These are phyloP conservation scores for Coemansia furcata DNA, from an alignment of 192 early-diverging fungal species.

Conservation along the genomic window DNA sequence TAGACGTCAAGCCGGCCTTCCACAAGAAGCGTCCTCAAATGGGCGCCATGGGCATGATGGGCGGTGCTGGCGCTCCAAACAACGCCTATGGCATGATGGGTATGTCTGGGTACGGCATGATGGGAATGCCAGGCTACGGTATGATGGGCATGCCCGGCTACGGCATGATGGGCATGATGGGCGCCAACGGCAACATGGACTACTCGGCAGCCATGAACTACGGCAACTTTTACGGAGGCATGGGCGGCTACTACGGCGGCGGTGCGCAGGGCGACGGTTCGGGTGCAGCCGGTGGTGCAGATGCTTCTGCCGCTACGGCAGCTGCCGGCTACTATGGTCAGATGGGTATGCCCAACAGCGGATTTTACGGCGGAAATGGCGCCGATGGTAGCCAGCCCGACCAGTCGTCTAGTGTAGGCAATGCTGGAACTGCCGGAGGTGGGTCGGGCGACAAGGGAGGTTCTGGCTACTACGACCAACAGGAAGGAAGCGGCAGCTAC, in stretches of 20 bases:
- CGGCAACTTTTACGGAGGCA: conserved; percentile 31
- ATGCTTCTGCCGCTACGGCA: not conserved
- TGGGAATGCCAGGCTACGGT: conserved; percentile 23
- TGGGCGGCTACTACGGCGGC: conserved; percentile 29
- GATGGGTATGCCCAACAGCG: conserved; percentile 29
- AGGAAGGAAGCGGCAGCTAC: not conserved
- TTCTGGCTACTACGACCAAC: conserved; percentile 11
- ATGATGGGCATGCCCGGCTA: conserved; percentile 24
- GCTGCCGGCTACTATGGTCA: conserved; percentile 38
- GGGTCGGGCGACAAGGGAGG: conserved; percentile 6
- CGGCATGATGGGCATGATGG: conserved; percentile 33
- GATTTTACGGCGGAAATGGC: conserved; percentile 28
- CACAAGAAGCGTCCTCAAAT: conserved; percentile 38
- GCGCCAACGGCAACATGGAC: conserved; percentile 9
- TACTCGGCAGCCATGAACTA: conserved; percentile 35
- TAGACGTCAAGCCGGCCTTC: conserved; percentile 45
- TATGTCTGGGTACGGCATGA: conserved; percentile 21
- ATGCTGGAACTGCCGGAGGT: not conserved
- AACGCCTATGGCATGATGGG: conserved; percentile 18
- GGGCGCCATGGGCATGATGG: conserved; percentile 13
- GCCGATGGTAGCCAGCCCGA: conserved; percentile 24
- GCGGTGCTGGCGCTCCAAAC: conserved; percentile 2
- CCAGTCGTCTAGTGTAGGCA: conserved; percentile 6
- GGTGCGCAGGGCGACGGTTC: conserved; percentile 16
- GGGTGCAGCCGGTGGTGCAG: conserved; percentile 1